Percentiles rank a stretch among this genome's conserved stretches.
Evolutionary conservation across 305 asterid genomes (phyloP).

Genomic region (Solanum hybrid): DNA sequence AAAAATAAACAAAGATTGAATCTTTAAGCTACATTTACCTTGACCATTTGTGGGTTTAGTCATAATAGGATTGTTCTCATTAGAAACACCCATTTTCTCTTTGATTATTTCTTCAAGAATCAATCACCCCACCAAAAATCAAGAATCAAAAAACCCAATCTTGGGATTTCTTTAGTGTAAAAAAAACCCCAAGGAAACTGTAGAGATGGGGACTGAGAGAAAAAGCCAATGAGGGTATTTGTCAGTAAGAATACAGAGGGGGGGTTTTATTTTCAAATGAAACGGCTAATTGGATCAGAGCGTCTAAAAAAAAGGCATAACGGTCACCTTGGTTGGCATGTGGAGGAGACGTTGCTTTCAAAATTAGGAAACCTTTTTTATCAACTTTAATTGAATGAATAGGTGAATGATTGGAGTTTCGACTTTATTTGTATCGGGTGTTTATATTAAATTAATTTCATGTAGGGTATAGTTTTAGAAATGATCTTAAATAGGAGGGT

Average conservation of each 20-base stretch:
- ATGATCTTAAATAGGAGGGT: too few relatives aligned
- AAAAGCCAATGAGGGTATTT: background rate
- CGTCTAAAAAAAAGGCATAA: slow-evolving; percentile 12
- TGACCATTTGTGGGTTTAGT: slow-evolving; percentile 35
- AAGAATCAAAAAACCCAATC: background rate
- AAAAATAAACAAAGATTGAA: background rate
- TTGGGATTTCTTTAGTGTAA: background rate
- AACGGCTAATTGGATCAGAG: slow-evolving; percentile 71
- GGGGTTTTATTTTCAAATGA: slow-evolving; percentile 31
- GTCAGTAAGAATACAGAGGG: slow-evolving; percentile 5
- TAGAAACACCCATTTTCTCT: slow-evolving; percentile 33
- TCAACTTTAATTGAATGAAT: background rate
- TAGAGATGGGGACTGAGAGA: background rate
- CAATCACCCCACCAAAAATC: background rate
- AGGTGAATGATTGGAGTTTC: background rate
- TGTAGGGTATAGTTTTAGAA: too few relatives aligned
- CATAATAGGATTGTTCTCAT: slow-evolving; percentile 40
- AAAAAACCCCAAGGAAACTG: slow-evolving; percentile 12
- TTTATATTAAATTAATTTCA: background rate
- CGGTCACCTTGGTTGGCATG: slow-evolving; percentile 53
- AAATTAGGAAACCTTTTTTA: slow-evolving; percentile 11
- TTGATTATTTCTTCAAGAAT: background rate
- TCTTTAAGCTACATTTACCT: slow-evolving; percentile 31
- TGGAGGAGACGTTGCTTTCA: slow-evolving; percentile 44
- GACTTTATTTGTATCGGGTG: background rate